Evolutionary conservation across 768 basidiomycete genomes (phyloP), one percentile per base, ranked within the genome.

Genomic region (Flagelloscypha sp.): DNA sequence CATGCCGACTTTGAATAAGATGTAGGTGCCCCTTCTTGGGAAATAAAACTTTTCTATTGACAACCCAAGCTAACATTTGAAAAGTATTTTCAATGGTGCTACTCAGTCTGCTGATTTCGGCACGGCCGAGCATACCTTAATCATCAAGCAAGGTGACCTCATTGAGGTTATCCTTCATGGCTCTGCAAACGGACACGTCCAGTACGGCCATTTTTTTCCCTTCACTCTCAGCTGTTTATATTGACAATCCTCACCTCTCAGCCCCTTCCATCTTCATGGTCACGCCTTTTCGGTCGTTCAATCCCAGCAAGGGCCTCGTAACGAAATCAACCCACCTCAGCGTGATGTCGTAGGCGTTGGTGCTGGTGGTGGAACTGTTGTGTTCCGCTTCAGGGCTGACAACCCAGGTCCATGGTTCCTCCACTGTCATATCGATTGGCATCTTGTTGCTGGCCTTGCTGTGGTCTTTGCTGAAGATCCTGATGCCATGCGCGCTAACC

Each of bases 321-420:
- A 53, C 41, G 49, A 38, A 22, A 35, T 46, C 5, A 49, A 53
- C 27, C 52, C 52, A 8, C 49, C 52, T n/a, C 49, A 48, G 12
- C 52, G 52, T 12, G 52, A 53, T 29, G 52, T 53, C 7, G 37
- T 49, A 17, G 46, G 30, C 0, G 59, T 71, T 10, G 44, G 32
- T 22, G 38, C 47, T 6, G 48, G 49, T 11, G 32, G 43, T 1
- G 48, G 52, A 11, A 50, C 51, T 7, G 63, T 65, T 13, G 64
- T 62, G 2, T 43, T 77, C 28, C 63, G 72, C 10, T 76, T 71
- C 57, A 43, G 56, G 15, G 70, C 74, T 4, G 68, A 77, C 46
- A 76, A 76, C 49, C 55, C 74, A 0, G 74, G 74, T 8, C 61
- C 62, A 12, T 70, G 67, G 59, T 48, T 59, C 43, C 43, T 59